phyloP scores from a whole-genome alignment of 768 basidiomycete species.

The Dentipellis fragilis region DNA sequence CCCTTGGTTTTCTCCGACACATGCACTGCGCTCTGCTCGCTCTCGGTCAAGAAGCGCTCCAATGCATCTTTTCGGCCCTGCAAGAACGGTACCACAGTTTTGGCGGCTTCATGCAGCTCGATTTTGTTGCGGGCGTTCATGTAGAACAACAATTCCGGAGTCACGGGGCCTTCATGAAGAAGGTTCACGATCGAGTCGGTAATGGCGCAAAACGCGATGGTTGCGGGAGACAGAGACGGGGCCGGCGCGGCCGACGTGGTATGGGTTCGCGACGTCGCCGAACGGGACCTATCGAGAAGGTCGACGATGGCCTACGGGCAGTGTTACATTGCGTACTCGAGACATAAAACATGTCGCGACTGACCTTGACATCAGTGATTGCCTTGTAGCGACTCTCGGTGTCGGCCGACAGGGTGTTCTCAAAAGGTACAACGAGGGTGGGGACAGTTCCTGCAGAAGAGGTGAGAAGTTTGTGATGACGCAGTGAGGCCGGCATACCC shows the following conservation, averaged over 20 bases:
- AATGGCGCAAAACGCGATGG: constrained; percentile 51
- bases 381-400: constrained; percentile 76
- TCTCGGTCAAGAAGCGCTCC: constrained; percentile 38
- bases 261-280: constrained; percentile 51
- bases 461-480: not conserved
- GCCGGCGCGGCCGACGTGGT: constrained; percentile 68
- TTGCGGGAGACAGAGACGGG: constrained; percentile 69
- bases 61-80: constrained; percentile 40
- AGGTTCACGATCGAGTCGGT: constrained; percentile 40
- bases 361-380: constrained; percentile 63
- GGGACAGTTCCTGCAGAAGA: constrained; percentile 59
- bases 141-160: constrained; percentile 51
- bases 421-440: constrained; percentile 74
- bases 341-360: not conserved
- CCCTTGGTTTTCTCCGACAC: constrained; percentile 53
- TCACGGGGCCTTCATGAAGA: constrained; percentile 50
- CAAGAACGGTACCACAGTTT: constrained; percentile 31
- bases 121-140: constrained; percentile 48
- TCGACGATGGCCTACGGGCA: constrained; percentile 53
- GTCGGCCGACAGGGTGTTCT: constrained; percentile 58
- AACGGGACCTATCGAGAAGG: constrained; percentile 79
- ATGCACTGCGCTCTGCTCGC: constrained; percentile 33
- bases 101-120: constrained; percentile 40
- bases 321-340: constrained; percentile 6
- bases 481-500: constrained; percentile 30